phyloP scores from a whole-genome alignment of 2,329 filamentous ascomycete species.

The Colletotrichum somersetense region DNA sequence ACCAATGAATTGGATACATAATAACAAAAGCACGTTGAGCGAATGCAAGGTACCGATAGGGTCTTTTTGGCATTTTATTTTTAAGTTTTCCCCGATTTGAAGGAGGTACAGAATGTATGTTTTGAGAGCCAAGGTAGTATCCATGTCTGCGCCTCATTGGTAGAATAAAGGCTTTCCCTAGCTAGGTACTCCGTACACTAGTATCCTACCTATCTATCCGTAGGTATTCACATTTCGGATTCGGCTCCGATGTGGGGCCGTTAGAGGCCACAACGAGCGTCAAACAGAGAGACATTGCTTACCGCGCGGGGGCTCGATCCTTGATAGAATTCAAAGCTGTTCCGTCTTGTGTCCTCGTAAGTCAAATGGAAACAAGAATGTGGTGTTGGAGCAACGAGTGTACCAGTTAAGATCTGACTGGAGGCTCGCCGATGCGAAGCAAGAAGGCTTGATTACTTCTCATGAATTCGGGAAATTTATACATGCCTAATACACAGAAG shows the following conservation, averaged over 20 bases:
- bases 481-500: constrained; percentile 35
- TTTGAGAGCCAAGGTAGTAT: not conserved
- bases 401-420: not conserved
- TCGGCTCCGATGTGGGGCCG: constrained; percentile 7
- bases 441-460: constrained; percentile 17
- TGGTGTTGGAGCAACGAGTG: not conserved
- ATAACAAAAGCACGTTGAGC: not conserved
- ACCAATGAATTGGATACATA: not conserved
- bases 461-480: constrained; percentile 42
- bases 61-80: not conserved
- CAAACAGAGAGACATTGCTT: too few species aligned
- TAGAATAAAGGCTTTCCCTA: too few species aligned
- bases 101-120: not conserved
- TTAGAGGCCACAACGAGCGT: not conserved
- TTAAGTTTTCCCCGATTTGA: not conserved
- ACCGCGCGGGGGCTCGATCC: not conserved
- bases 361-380: not conserved
- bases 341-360: not conserved
- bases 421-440: not conserved
- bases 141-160: not conserved
- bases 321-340: not conserved
- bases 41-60: not conserved
- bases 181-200: too few species aligned
- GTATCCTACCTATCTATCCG: not conserved
- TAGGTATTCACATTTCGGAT: not conserved